A percentile compares a stretch with the other conserved stretches of the same genome.
phyloP scores from a whole-genome alignment of 1,139 yeast genomes.

The Trichomonascaceae sp. region DNA sequence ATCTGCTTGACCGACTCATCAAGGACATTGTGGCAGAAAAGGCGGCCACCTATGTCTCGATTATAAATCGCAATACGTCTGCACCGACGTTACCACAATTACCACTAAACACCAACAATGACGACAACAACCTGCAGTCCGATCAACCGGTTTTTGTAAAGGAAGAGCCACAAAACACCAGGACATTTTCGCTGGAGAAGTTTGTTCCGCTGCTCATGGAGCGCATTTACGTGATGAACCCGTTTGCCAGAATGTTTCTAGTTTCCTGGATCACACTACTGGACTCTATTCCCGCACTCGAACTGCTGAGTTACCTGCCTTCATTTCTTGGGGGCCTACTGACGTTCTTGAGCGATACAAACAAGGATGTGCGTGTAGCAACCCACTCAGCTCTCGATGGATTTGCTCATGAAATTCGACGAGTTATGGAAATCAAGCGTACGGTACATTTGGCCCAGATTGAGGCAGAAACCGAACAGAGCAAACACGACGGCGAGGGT shows the following conservation, averaged over 20 bases:
- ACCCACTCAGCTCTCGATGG: conserved; percentile 68
- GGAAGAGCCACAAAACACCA: conserved; percentile 45
- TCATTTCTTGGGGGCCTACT: conserved; percentile 79
- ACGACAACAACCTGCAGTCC: conserved; percentile 7
- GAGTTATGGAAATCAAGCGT: conserved; percentile 56
- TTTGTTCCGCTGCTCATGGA: conserved; percentile 86
- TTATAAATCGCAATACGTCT: conserved; percentile 30
- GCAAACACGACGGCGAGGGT: conserved; percentile 1
- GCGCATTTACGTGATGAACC: conserved; percentile 83
- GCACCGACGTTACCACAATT: background rate
- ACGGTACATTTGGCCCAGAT: conserved; percentile 14
- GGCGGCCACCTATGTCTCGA: conserved; percentile 82
- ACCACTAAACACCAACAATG: background rate
- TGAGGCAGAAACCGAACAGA: conserved; percentile 5
- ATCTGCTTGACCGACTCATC: conserved; percentile 74
- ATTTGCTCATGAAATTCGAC: conserved; percentile 66
- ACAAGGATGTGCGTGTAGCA: conserved; percentile 77
- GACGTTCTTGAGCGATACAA: conserved; percentile 68
- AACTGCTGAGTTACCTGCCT: conserved; percentile 75
- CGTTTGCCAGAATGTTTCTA: conserved; percentile 80
- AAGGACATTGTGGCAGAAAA: conserved; percentile 95
- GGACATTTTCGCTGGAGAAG: conserved; percentile 75
- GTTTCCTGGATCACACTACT: conserved; percentile 87
- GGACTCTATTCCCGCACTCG: conserved; percentile 87
- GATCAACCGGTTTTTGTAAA: conserved; percentile 17